Conservation (phyloP, 495 filamentous ascomycete genomes). For the Rhypophila decipiens region DNA sequence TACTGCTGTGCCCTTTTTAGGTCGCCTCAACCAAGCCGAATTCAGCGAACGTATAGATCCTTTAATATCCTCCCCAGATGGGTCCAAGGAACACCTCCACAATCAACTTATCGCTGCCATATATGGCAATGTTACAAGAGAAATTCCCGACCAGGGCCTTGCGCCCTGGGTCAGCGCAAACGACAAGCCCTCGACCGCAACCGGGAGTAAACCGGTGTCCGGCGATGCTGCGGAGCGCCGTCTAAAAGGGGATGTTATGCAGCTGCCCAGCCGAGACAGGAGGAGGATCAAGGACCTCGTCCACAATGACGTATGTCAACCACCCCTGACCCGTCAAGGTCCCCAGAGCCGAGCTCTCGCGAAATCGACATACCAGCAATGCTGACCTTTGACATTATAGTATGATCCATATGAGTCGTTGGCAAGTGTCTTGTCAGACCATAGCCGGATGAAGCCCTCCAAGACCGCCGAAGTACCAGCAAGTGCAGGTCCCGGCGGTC, state of each 20-base stretch:
- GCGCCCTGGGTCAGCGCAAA: slow-evolving; percentile 94
- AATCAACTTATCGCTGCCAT: slow-evolving; percentile 85
- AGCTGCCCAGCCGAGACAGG: slow-evolving; percentile 76
- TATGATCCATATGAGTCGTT: slow-evolving; percentile 60
- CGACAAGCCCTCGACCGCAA: slow-evolving; percentile 77
- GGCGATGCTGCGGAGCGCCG: slow-evolving; percentile 88
- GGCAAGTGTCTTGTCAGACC: slow-evolving; percentile 60
- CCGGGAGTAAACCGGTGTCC: slow-evolving; percentile 68
- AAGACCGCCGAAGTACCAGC: slow-evolving; percentile 68
- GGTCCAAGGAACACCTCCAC: slow-evolving; percentile 73
- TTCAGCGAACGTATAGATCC: slow-evolving; percentile 68
- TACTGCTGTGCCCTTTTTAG: slow-evolving; percentile 47
- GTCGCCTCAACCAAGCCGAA: slow-evolving; percentile 79
- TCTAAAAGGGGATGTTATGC: slow-evolving; percentile 92
- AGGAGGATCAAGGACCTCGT: slow-evolving; percentile 75
- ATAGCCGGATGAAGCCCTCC: slow-evolving; percentile 61
- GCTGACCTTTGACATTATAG: too few species aligned
- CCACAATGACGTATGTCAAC: slow-evolving; percentile 44
- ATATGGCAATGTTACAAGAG: slow-evolving; percentile 77
- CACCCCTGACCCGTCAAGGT: background rate
- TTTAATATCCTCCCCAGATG: slow-evolving; percentile 60
- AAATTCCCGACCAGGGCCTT: slow-evolving; percentile 85
- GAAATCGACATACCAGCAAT: too few species aligned
- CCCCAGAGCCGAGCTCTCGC: background rate
- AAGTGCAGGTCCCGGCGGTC: slow-evolving; percentile 63